Evolutionary conservation across 139 green algal genomes (phyloP).

Genomic region (Prasinococcaceae sp.): DNA sequence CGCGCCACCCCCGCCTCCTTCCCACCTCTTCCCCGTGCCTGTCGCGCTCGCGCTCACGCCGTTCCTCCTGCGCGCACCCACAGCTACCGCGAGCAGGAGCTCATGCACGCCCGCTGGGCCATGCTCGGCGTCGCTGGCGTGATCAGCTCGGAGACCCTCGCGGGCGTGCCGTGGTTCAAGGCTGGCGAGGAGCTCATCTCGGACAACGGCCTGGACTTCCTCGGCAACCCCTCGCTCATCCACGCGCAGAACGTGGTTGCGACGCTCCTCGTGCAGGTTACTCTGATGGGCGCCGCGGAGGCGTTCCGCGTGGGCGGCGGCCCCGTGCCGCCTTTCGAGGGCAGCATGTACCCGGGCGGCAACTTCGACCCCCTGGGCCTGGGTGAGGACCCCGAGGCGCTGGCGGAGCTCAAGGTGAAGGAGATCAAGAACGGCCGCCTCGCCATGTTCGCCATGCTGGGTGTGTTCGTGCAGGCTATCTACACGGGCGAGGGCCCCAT

Average conservation of each 20-base stretch:
- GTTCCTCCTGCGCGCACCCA: background rate
- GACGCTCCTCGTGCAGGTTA: constrained; percentile 73
- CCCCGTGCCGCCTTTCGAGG: constrained; percentile 36
- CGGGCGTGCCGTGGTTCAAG: constrained; percentile 71
- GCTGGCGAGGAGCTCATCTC: constrained; percentile 66
- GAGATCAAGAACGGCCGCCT: constrained; percentile 62
- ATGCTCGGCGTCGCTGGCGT: constrained; percentile 82
- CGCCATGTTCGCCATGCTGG: constrained; percentile 43
- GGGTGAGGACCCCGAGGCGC: constrained; percentile 46
- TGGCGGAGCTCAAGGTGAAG: constrained; percentile 48
- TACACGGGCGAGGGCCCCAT: constrained; percentile 17
- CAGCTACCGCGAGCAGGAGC: constrained; percentile 19
- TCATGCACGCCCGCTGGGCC: constrained; percentile 73
- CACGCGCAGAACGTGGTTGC: constrained; percentile 91
- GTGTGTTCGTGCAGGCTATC: constrained; percentile 14
- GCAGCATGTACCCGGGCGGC: constrained; percentile 50
- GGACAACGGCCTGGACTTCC: constrained; percentile 43
- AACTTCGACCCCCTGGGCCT: constrained; percentile 77
- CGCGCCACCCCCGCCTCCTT: background rate
- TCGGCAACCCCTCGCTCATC: constrained; percentile 77
- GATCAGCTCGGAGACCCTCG: constrained; percentile 60
- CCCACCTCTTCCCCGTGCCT: background rate
- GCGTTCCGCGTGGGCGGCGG: constrained; percentile 33
- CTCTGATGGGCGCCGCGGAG: constrained; percentile 42
- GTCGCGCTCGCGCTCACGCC: background rate